These are phyloP conservation scores for Aspergillus homomorphus DNA, from an alignment of 495 filamentous ascomycete genomes.

Conservation along the genomic window DNA sequence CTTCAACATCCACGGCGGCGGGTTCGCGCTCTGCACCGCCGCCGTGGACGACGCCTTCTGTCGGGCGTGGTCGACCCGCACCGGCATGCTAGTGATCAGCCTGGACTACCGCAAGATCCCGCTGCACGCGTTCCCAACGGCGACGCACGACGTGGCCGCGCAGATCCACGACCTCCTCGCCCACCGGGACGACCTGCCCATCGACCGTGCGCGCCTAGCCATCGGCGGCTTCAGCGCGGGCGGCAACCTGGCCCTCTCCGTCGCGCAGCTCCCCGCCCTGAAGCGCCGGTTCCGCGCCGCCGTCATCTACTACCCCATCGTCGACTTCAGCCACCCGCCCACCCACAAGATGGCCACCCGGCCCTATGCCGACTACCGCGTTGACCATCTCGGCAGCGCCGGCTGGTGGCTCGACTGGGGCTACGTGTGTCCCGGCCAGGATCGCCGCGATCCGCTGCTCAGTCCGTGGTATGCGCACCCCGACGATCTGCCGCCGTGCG, in stretches of 20 bases:
- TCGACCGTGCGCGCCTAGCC: constrained; percentile 30
- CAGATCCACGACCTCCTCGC: constrained; percentile 39
- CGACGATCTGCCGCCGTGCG: constrained; percentile 30
- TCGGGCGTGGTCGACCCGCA: constrained; percentile 24
- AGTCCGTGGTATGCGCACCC: constrained; percentile 30
- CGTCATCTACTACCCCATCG: constrained; percentile 33
- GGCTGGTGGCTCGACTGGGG: constrained; percentile 31
- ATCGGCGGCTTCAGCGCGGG: constrained; percentile 42
- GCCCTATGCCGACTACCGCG: constrained; percentile 24
- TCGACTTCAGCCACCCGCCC: constrained; percentile 29
- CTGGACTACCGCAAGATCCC: constrained; percentile 38
- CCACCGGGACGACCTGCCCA: constrained; percentile 23
- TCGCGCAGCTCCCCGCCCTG: constrained; percentile 24
- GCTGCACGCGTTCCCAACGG: constrained; percentile 28
- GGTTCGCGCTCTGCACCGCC: constrained; percentile 29
- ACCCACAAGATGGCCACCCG: constrained; percentile 24
- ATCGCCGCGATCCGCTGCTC: constrained; percentile 34
- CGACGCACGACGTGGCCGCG: constrained; percentile 26
- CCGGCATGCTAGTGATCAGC: constrained; percentile 33
- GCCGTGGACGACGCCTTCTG: constrained; percentile 33
- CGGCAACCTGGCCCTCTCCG: constrained; percentile 32
- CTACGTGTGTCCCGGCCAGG: constrained; percentile 29
- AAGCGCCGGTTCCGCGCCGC: constrained; percentile 29
- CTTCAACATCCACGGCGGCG: constrained; percentile 40
- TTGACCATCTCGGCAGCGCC: constrained; percentile 23